Evolutionary conservation across 257 asterid species (phyloP).

Genomic region (Thymus mandschuricus): DNA sequence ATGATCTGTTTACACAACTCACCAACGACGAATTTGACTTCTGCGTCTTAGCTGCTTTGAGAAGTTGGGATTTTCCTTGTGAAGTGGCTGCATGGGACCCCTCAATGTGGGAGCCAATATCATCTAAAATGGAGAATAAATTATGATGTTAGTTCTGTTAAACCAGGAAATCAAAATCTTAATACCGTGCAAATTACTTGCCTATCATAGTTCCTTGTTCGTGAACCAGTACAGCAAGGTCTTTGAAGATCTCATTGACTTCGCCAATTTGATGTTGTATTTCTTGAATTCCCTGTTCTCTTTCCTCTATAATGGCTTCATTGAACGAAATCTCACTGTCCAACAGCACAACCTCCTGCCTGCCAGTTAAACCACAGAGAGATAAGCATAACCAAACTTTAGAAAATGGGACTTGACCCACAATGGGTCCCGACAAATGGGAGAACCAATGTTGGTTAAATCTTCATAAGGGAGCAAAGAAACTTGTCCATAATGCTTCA

Average conservation of each 20-base stretch:
- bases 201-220: constrained; percentile 98
- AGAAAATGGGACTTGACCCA: neutral
- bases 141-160: constrained; percentile 12
- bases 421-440: neutral
- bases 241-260: constrained; percentile 96
- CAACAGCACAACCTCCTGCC: constrained; percentile 79
- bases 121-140: constrained; percentile 48
- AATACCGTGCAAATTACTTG: constrained; percentile 31
- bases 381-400: constrained; percentile 21
- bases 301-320: constrained; percentile 92
- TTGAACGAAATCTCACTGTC: constrained; percentile 92
- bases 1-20: constrained; percentile 34
- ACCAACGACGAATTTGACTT: constrained; percentile 93
- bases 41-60: constrained; percentile 89
- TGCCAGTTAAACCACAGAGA: constrained; percentile 40
- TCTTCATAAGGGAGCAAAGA: constrained; percentile 7
- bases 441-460: neutral
- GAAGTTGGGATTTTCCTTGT: constrained; percentile 81
- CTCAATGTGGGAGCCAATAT: constrained; percentile 81
- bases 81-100: constrained; percentile 84
- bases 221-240: constrained; percentile 83
- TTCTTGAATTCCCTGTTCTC: constrained; percentile 93
- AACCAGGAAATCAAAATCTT: constrained; percentile 14
- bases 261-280: constrained; percentile 94
- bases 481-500: neutral